A percentile compares a stretch with the other conserved stretches of the same genome.
phyloP scores from a whole-genome alignment of 768 basidiomycete species.

The Paxillus rubicundulus region DNA sequence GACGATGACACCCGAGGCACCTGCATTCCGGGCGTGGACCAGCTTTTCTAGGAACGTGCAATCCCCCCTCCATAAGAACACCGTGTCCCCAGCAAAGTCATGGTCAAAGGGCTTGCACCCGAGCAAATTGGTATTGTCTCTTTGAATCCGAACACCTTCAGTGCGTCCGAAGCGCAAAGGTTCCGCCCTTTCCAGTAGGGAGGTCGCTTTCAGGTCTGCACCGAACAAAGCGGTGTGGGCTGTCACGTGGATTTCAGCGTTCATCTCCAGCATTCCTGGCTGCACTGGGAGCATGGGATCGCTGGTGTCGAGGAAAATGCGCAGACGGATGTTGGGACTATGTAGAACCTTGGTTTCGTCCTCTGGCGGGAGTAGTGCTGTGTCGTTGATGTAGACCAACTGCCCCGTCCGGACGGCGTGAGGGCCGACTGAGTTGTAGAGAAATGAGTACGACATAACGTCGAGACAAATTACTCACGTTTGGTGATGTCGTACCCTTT shows the following conservation, averaged over 20 bases:
- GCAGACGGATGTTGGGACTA: conserved; percentile 50
- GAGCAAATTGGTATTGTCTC: conserved; percentile 47
- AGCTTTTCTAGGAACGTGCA: conserved; percentile 92
- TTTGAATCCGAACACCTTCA: conserved; percentile 55
- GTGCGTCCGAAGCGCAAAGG: conserved; percentile 46
- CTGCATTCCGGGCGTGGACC: conserved; percentile 59
- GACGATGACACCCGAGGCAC: conserved; percentile 77
- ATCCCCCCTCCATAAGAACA: conserved; percentile 71
- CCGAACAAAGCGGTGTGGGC: conserved; percentile 74
- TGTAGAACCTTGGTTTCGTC: conserved; percentile 18
- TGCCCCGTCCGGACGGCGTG: conserved; percentile 79
- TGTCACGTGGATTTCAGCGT: conserved; percentile 47
- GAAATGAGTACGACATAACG: conserved; percentile 4
- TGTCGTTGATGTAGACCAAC: conserved; percentile 76
- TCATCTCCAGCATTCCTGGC: conserved; percentile 36
- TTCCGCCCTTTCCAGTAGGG: conserved; percentile 17
- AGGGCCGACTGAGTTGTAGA: conserved; percentile 62
- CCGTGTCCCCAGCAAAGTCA: conserved; percentile 46
- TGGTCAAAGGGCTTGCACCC: conserved; percentile 61
- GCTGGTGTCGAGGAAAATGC: conserved; percentile 52
- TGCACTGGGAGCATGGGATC: conserved; percentile 47
- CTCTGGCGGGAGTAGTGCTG: conserved; percentile 39
- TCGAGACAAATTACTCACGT: conserved; percentile 45
- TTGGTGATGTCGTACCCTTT: conserved; percentile 85
- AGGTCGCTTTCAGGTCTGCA: conserved; percentile 45